These are phyloP conservation scores for Colletotrichum camelliae DNA, from an alignment of 2,329 filamentous ascomycete species.

Conservation along the genomic window DNA sequence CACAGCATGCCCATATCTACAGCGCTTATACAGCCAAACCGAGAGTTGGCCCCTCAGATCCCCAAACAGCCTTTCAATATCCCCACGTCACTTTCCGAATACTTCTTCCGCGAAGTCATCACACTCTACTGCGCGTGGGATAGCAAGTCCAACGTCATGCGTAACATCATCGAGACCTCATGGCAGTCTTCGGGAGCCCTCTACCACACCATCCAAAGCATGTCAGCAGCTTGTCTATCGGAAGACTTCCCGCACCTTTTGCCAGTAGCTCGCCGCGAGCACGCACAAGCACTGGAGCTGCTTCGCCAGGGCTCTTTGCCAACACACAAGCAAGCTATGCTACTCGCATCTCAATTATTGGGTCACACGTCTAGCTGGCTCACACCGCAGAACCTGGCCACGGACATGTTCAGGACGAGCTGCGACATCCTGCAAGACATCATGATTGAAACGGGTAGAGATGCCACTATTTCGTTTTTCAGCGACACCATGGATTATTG, in stretches of 20 bases:
- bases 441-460: background rate
- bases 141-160: conserved; percentile 25
- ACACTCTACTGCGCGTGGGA: conserved; percentile 27
- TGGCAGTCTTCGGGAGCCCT: conserved; percentile 65
- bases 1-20: background rate
- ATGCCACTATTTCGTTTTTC: conserved; percentile 16
- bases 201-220: conserved; percentile 67
- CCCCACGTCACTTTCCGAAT: conserved; percentile 18
- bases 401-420: conserved; percentile 19
- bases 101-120: conserved; percentile 27
- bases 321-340: background rate
- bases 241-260: conserved; percentile 37
- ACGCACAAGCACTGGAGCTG: conserved; percentile 11
- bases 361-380: conserved; percentile 27
- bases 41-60: rapidly evolving
- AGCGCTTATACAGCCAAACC: rapidly evolving
- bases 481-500: conserved; percentile 27
- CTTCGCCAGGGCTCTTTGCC: background rate
- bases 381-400: conserved; percentile 24
- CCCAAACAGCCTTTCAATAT: conserved; percentile 17
- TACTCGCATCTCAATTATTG: conserved; percentile 19
- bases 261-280: conserved; percentile 7
- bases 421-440: background rate
- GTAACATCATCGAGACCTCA: conserved; percentile 23
- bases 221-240: conserved; percentile 66